Percentiles rank a stretch among this genome's conserved stretches.
Evolutionary conservation across 2,329 filamentous ascomycete species (phyloP).

Genomic region (Tolypocladium album): DNA sequence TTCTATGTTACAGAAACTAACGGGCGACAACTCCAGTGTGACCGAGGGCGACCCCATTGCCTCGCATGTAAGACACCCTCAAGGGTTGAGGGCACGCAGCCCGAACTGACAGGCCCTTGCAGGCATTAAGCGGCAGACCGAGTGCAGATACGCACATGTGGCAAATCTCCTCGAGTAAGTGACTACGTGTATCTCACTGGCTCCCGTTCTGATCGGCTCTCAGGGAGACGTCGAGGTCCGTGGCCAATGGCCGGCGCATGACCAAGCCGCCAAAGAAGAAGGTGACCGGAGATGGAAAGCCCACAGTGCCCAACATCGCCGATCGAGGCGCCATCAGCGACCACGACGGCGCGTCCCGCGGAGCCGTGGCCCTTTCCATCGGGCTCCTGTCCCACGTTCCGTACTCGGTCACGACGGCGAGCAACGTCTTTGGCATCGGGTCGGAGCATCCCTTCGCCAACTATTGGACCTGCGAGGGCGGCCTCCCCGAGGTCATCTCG

Average conservation of each 20-base stretch:
- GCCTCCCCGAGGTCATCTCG: conserved; percentile 62
- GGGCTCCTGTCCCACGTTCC: conserved; percentile 63
- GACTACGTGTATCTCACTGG: not conserved
- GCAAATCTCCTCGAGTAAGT: conserved; percentile 67
- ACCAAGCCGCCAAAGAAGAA: conserved; percentile 48
- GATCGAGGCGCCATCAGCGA: conserved; percentile 38
- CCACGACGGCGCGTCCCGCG: conserved; percentile 32
- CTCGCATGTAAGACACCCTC: conserved; percentile 43
- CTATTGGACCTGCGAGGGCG: conserved; percentile 74
- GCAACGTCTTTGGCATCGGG: conserved; percentile 72
- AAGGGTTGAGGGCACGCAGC: not conserved
- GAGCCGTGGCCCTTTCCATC: conserved; percentile 43
- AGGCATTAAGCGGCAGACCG: conserved; percentile 67
- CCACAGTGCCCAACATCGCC: conserved; percentile 42
- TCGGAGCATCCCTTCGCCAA: conserved; percentile 73
- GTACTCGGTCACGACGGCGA: conserved; percentile 58
- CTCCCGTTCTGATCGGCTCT: conserved; percentile 3
- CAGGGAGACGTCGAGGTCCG: conserved; percentile 47
- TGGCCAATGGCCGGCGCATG: conserved; percentile 42
- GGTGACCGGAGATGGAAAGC: conserved; percentile 23
- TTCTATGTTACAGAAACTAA: not conserved
- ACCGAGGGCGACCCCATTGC: conserved; percentile 60
- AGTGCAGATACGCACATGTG: conserved; percentile 65
- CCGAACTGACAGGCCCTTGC: conserved; percentile 19
- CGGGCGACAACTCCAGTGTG: conserved; percentile 42